Percentiles rank a stretch among this genome's conserved stretches.
Evolutionary conservation across 495 filamentous ascomycete species (phyloP).

Genomic region (Astrothelium macrocarpum): DNA sequence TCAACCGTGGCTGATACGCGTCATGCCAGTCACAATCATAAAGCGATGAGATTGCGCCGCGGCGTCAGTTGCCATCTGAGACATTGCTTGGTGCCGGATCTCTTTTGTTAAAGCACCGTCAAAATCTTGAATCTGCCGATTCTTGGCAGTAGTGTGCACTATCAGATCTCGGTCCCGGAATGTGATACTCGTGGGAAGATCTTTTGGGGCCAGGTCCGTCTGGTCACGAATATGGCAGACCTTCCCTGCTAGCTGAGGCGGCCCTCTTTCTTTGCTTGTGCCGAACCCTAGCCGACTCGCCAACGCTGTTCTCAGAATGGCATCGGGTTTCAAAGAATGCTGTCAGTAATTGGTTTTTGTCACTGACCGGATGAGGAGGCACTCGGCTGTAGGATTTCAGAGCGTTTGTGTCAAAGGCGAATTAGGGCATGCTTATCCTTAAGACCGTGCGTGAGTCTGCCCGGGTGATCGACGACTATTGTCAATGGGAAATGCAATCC

Average conservation of each 20-base stretch:
- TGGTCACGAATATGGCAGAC: not conserved
- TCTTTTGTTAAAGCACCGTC: not conserved
- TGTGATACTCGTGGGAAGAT: slow-evolving; percentile 2
- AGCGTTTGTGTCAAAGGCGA: not conserved
- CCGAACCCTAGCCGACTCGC: not conserved
- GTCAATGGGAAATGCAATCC: no score
- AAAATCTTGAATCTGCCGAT: slow-evolving; percentile 8
- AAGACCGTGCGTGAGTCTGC: not conserved
- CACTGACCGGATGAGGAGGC: not conserved
- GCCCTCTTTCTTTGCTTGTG: not conserved
- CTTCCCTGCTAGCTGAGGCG: not conserved
- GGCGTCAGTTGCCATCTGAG: not conserved
- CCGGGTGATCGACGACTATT: slow-evolving; percentile 1
- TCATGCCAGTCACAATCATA: slow-evolving; percentile 70
- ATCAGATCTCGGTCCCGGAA: slow-evolving; percentile 8
- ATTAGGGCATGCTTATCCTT: not conserved
- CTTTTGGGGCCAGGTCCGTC: not conserved
- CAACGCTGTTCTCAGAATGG: slow-evolving; percentile 2
- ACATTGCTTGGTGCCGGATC: not conserved
- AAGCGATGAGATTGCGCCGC: slow-evolving; percentile 59
- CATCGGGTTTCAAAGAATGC: not conserved
- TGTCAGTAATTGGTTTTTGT: not conserved
- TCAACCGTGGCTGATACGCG: not conserved
- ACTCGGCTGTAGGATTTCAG: not conserved
- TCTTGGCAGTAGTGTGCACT: not conserved